Evolutionary conservation across 768 basidiomycete genomes (phyloP), one percentile per base, ranked within the genome.

Genomic region (Pulveroboletus sp.): DNA sequence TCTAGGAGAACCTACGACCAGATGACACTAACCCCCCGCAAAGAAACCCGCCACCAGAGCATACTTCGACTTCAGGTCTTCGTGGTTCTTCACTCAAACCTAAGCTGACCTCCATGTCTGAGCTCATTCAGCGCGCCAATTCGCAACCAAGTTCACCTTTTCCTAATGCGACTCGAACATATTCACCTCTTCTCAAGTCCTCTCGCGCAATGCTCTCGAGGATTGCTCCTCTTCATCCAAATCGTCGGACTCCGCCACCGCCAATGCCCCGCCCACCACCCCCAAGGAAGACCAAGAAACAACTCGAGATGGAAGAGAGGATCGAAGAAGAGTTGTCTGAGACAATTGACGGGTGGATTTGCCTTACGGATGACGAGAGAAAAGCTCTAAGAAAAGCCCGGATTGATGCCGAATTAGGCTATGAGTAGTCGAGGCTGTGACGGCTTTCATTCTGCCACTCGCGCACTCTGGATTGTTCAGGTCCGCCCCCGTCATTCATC

Each of bases 241-340:
- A 86, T 62, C 73, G 86, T 42, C 76, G 79, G 13, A 80, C 84
- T 1, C 88, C 88, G 0, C 87, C 88, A 0, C 87, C 85, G 0
- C 84, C 85, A 0, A 75, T 73, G 2, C 88, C 88, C 1, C 79
- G 81, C 5, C 82, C 81, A 0, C 85, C 86, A 5, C 81, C 83
- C 39, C 79, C 76, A 54, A 86, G 82, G 69, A 90, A 90, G 73
- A 83, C 80, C 45, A 89, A 89, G 73, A 90, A 89, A 64, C 80
- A 87, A 67, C 67, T 86, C 21, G 79, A 82, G 59, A 68, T 78
- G 60, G 88, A 90, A 67, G 88, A 90, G 64, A 78, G 76, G 59
- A 89, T 89, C 78, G 87, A 89, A 62, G 80, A 86, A 64, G 87
- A 91, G 68, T 67, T 90, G 50, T 73, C 84, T 24, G 88, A 90